phyloP scores from a whole-genome alignment of 2,329 filamentous ascomycete species.

The Scedosporium dehoogii region DNA sequence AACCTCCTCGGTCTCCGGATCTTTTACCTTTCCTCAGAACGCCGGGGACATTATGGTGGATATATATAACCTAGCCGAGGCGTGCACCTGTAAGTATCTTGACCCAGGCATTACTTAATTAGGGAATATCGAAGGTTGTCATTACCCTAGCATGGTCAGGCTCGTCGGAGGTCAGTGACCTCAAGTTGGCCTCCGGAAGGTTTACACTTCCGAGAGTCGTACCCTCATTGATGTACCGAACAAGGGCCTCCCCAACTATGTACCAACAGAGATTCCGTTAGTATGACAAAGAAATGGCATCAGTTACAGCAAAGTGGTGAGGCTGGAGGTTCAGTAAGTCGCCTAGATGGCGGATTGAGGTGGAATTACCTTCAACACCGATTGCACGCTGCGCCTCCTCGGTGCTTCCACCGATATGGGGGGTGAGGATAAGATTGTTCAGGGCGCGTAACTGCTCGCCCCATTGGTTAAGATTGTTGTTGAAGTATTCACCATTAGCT shows the following conservation, averaged over 20 bases:
- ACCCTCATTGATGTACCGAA: slow-evolving; percentile 93
- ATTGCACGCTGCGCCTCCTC: slow-evolving; percentile 97
- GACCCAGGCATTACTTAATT: background rate
- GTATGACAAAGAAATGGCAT: background rate
- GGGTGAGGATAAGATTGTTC: slow-evolving; percentile 89
- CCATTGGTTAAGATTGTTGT: slow-evolving; percentile 71
- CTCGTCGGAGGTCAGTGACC: slow-evolving; percentile 84
- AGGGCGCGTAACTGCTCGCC: slow-evolving; percentile 73
- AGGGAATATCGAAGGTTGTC: background rate
- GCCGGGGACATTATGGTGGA: slow-evolving; percentile 93
- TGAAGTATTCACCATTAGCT: slow-evolving; percentile 94
- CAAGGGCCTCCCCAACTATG: slow-evolving; percentile 69
- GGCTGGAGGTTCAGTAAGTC: background rate
- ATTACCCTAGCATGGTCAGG: slow-evolving; percentile 71
- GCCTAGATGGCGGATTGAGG: no score
- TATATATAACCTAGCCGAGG: slow-evolving; percentile 66
- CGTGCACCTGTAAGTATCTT: background rate
- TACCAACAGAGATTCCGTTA: slow-evolving; percentile 10
- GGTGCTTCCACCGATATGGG: slow-evolving; percentile 94
- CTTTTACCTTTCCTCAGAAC: slow-evolving; percentile 68
- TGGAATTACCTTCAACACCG: slow-evolving; percentile 60
- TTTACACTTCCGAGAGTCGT: slow-evolving; percentile 88
- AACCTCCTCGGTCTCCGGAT: slow-evolving; percentile 10
- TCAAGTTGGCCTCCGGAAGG: slow-evolving; percentile 86
- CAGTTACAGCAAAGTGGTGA: background rate